phyloP scores from a whole-genome alignment of 441 rosid species.

The Capsella rubella region DNA sequence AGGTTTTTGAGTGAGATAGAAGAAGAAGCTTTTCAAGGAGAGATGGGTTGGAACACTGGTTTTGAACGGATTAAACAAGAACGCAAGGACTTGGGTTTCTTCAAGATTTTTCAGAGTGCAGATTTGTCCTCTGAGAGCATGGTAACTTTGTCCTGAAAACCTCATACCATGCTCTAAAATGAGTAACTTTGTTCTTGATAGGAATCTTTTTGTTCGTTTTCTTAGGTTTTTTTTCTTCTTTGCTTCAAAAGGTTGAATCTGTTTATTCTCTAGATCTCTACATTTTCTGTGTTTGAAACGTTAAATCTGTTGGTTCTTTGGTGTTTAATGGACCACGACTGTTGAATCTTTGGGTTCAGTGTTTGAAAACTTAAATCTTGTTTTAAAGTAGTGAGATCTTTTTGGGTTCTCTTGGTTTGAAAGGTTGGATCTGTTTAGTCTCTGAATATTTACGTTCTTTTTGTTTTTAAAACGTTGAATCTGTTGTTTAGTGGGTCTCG shows the following conservation, averaged over 20 bases:
- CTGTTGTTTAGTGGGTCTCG: neutral
- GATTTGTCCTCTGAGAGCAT: constrained; percentile 35
- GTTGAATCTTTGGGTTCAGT: neutral
- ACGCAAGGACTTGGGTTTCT: constrained; percentile 15
- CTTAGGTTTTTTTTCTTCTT: constrained; percentile 8
- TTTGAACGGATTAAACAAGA: constrained; percentile 13
- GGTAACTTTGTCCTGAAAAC: constrained; percentile 29
- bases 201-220: neutral
- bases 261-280: neutral
- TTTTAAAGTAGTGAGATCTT: neutral
- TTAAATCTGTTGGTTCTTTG: neutral
- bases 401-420: neutral
- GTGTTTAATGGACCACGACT: neutral
- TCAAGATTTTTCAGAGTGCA: constrained; percentile 33
- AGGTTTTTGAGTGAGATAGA: neutral
- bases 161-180: neutral
- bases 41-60: constrained; percentile 16
- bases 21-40: neutral
- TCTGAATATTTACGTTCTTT: neutral
- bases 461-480: neutral
- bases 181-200: constrained; percentile 4
- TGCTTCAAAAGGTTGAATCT: neutral
- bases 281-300: neutral
- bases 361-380: constrained; percentile 12
- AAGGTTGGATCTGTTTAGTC: neutral